phyloP scores from a whole-genome alignment of 2,329 filamentous ascomycete species.

The Thielaviopsis punctulata region DNA sequence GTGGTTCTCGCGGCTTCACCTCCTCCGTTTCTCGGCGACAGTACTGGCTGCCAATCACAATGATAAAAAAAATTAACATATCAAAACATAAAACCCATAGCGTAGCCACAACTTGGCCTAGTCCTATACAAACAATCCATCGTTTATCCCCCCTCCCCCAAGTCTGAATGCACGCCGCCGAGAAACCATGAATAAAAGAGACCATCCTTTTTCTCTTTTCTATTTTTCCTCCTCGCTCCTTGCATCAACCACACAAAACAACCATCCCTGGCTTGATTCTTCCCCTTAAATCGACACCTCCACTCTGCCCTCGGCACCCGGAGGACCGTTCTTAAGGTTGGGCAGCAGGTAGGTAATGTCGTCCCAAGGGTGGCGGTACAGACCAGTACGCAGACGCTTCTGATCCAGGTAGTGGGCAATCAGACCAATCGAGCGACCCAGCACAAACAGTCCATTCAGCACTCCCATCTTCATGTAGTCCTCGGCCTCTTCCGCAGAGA shows the following conservation, averaged over 20 bases:
- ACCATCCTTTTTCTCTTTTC: not conserved
- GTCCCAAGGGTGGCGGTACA: constrained; percentile 99
- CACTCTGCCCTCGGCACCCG: constrained; percentile 69
- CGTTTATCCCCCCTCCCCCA: constrained; percentile 7
- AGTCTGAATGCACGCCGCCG: not conserved
- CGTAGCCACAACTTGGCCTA: not conserved
- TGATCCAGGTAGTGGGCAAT: constrained; percentile 99
- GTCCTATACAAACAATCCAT: constrained; percentile 5
- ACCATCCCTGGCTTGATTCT: no score
- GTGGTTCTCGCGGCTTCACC: not conserved
- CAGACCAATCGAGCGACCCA: constrained; percentile 91
- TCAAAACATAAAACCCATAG: constrained; percentile 2
- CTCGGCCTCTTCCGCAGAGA: constrained; percentile 89
- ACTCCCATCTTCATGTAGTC: constrained; percentile 99
- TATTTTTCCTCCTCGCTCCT: constrained; percentile 6
- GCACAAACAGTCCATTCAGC: constrained; percentile 96
- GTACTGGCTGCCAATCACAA: constrained; percentile 3
- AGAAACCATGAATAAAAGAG: not conserved
- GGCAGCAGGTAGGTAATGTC: constrained; percentile 92
- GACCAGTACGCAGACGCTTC: constrained; percentile 94
- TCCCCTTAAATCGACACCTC: constrained; percentile 58
- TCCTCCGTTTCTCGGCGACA: not conserved
- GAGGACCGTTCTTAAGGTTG: constrained; percentile 50
- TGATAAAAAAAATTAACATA: constrained; percentile 5
- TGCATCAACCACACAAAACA: constrained; percentile 16